Conservation (phyloP, 495 filamentous ascomycete genomes). For the Collariella sp. region DNA sequence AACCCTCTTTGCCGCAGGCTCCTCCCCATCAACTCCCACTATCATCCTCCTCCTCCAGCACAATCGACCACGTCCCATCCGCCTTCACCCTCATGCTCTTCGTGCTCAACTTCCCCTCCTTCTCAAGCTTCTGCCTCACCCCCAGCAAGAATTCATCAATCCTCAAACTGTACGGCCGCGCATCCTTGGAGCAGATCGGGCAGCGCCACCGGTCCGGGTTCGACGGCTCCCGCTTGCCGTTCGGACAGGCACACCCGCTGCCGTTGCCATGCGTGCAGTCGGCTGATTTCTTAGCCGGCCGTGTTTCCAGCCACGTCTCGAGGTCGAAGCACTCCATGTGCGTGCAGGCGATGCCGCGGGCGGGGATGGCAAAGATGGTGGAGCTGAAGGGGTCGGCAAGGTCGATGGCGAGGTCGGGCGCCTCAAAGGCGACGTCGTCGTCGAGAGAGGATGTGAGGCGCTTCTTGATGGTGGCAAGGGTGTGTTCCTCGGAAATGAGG, state of each 20-base stretch:
- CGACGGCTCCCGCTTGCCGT: constrained; percentile 37
- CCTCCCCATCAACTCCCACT: constrained; percentile 19
- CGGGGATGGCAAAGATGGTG: constrained; percentile 60
- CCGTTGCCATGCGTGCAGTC: constrained; percentile 21
- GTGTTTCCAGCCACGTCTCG: constrained; percentile 64
- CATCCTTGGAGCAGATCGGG: constrained; percentile 67
- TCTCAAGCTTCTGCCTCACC: constrained; percentile 45
- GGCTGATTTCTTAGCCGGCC: constrained; percentile 37
- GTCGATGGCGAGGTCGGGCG: constrained; percentile 57
- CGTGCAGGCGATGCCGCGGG: constrained; percentile 48
- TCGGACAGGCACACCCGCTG: constrained; percentile 27
- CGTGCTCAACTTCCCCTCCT: constrained; percentile 34
- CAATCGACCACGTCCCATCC: constrained; percentile 51
- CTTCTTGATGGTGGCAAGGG: constrained; percentile 41
- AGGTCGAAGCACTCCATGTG: constrained; percentile 89
- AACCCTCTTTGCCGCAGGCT: not conserved
- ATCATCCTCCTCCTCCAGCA: constrained; percentile 26
- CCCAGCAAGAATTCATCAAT: constrained; percentile 62
- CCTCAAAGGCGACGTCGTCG: constrained; percentile 62
- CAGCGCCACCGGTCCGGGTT: constrained; percentile 73
- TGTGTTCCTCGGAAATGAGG: constrained; percentile 28
- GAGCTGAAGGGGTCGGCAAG: constrained; percentile 70
- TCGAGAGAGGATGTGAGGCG: constrained; percentile 34
- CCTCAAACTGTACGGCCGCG: constrained; percentile 57
- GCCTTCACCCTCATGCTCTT: constrained; percentile 50